Base-by-base conservation (phyloP, 1,284 basidiomycete species). In the Puccinia sorghi region DNA sequence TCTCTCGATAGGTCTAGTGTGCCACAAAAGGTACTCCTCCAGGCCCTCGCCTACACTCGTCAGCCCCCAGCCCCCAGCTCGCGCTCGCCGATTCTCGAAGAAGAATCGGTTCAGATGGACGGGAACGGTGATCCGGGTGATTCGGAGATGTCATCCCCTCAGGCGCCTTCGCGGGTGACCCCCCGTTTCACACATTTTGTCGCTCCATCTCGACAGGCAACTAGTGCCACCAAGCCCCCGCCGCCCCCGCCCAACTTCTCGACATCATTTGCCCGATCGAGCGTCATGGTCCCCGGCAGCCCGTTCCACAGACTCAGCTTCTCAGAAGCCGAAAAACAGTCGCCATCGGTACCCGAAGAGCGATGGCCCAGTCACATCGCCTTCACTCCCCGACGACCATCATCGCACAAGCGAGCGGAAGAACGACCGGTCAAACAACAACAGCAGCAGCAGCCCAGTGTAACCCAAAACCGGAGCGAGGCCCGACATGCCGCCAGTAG, bases 21-120 rank as follows among this genome's bases (percentile, higher is more conserved):
- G 37, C 50, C 72, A 15, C 72, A 75, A 75, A 75, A 75, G 37
- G 61, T 61, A 39, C 72, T 75, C 39, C 72, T 75, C 59, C 64
- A 63, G 41, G 72, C 72, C 15, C 72, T 75, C n/a, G 72, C 72
- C n/a, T 61, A 75, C 50, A 72, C 52, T 39, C 70, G 54, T 41
- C 70, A 41, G 32, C 50, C 54, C 13, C 41, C 52, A 54, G 39
- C 54, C 20, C 54, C 70, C 15, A 72, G 37, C 37, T 72, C 70
- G 17, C 61, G n/a, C n/a, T n/a, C n/a, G n/a, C n/a, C 72, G 46
- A 61, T 39, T 54, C 41, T 22, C n/a, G 20, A 52, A 13, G 27
- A 63, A 25, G 46, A 59, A 22, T 43, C 61, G 1, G 25, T 37
- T 50, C 59, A 37, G 25, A 20, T 22, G 17, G 59, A 63, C 41